phyloP scores from a whole-genome alignment of 2,329 filamentous ascomycete species.

The Gremmenia infestans region DNA sequence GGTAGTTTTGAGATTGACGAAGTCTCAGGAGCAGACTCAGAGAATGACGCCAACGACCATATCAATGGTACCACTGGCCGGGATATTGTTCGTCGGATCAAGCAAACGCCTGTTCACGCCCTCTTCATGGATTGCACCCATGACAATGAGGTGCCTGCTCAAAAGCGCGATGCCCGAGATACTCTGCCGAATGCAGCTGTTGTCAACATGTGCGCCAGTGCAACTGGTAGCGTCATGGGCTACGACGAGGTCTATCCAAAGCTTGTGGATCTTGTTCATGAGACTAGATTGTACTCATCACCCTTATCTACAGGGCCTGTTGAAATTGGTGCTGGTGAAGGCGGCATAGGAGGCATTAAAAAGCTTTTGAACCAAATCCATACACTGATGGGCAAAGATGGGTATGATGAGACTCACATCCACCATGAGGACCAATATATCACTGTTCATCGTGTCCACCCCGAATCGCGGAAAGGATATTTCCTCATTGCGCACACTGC shows the following conservation, averaged over 20 bases:
- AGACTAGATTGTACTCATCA: slow-evolving; percentile 78
- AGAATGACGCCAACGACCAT: slow-evolving; percentile 28
- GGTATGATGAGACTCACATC: slow-evolving; percentile 91
- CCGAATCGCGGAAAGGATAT: slow-evolving; percentile 85
- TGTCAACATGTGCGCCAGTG: slow-evolving; percentile 92
- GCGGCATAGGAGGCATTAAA: slow-evolving; percentile 86
- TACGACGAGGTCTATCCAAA: slow-evolving; percentile 96
- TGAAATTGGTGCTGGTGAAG: slow-evolving; percentile 63
- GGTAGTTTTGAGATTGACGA: slow-evolving; percentile 97
- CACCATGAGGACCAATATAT: slow-evolving; percentile 96
- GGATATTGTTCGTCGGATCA: slow-evolving; percentile 68
- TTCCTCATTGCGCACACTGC: slow-evolving; percentile 96
- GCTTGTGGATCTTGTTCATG: slow-evolving; percentile 87
- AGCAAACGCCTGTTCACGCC: slow-evolving; percentile 83
- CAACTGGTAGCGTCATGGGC: slow-evolving; percentile 93
- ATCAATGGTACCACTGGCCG: slow-evolving; percentile 29
- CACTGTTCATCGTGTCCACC: slow-evolving; percentile 92
- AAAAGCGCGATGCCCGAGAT: slow-evolving; percentile 90
- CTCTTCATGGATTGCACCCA: slow-evolving; percentile 99
- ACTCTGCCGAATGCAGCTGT: slow-evolving; percentile 91
- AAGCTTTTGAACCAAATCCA: slow-evolving; percentile 94
- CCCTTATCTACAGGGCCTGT: slow-evolving; percentile 62
- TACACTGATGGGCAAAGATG: slow-evolving; percentile 89
- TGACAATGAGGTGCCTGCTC: slow-evolving; percentile 93
- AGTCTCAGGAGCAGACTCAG: slow-evolving; percentile 57